These are phyloP conservation scores for Lasiodiplodia theobromae DNA, from an alignment of 2,329 filamentous ascomycete genomes.

Conservation along the genomic window DNA sequence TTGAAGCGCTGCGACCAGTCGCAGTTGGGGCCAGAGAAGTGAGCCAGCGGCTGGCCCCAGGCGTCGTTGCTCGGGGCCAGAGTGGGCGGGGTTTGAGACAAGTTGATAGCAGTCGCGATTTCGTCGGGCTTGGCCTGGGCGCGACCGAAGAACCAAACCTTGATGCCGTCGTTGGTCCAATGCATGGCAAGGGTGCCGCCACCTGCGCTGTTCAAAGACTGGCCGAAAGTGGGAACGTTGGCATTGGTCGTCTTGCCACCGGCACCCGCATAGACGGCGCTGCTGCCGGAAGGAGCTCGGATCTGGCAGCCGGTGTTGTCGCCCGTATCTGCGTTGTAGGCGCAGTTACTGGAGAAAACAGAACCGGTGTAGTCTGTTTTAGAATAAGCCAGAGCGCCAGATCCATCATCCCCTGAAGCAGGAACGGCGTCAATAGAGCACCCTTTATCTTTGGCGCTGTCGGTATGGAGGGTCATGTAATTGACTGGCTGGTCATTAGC, in stretches of 20 bases:
- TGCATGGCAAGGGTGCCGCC: slow-evolving; percentile 53
- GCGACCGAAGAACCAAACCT: slow-evolving; percentile 48
- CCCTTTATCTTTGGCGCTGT: slow-evolving; percentile 32
- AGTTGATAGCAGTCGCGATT: slow-evolving; percentile 35
- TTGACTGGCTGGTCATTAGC: slow-evolving; percentile 42
- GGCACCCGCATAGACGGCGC: slow-evolving; percentile 25
- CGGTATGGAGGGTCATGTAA: slow-evolving; percentile 44
- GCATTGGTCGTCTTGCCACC: not conserved
- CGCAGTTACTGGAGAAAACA: slow-evolving; percentile 54
- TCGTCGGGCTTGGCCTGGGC: slow-evolving; percentile 1
- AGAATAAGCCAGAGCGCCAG: not conserved
- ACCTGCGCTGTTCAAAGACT: slow-evolving; percentile 41
- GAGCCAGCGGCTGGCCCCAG: slow-evolving; percentile 42
- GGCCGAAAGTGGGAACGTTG: slow-evolving; percentile 44
- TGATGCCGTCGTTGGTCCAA: slow-evolving; percentile 47
- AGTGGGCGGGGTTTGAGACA: slow-evolving; percentile 15
- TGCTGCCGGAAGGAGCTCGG: slow-evolving; percentile 32
- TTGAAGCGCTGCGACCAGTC: slow-evolving; percentile 54
- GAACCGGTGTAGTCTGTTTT: slow-evolving; percentile 43
- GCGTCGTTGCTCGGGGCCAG: slow-evolving; percentile 33
- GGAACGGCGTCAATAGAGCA: slow-evolving; percentile 29
- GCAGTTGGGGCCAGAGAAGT: slow-evolving; percentile 48
- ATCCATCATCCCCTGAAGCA: not conserved
- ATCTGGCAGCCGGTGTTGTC: slow-evolving; percentile 49
- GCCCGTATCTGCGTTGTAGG: slow-evolving; percentile 6